Evolutionary conservation across 2,329 filamentous ascomycete species (phyloP).

Genomic region (Paraphaeosphaeria sporulosa): DNA sequence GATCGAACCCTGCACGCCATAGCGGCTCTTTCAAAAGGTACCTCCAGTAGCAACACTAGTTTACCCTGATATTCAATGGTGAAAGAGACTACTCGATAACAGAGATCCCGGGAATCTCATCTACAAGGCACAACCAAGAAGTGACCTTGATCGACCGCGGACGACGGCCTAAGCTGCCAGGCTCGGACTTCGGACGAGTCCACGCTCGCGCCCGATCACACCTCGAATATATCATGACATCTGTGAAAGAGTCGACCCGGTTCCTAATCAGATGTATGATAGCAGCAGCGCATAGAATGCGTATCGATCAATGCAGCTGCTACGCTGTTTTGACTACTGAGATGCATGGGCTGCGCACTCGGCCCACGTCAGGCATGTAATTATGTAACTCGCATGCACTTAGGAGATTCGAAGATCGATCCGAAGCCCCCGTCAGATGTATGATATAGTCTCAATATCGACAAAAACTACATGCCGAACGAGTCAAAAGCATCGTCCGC

Average conservation of each 20-base stretch:
- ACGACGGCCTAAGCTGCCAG: background rate
- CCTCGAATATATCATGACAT: background rate
- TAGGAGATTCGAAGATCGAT: background rate
- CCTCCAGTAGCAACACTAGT: background rate
- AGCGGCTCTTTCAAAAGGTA: background rate
- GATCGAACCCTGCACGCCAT: background rate
- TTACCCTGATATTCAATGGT: background rate
- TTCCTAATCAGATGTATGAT: background rate
- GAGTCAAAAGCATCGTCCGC: background rate
- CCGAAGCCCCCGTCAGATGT: background rate
- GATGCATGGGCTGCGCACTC: background rate
- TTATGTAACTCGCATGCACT: background rate
- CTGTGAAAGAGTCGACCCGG: background rate
- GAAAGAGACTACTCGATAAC: background rate
- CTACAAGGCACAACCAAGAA: background rate
- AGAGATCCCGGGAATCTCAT: too few relatives aligned
- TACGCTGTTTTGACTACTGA: background rate
- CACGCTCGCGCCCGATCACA: conserved; percentile 5
- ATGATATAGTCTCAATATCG: background rate
- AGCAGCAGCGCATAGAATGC: background rate
- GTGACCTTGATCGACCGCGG: background rate
- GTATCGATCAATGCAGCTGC: background rate
- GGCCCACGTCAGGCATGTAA: background rate
- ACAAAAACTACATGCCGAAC: background rate
- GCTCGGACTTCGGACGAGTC: conserved; percentile 11